Evolutionary conservation across 2,329 filamentous ascomycete species (phyloP), one percentile per base, ranked within the genome.

Genomic region (Claviceps monticola): DNA sequence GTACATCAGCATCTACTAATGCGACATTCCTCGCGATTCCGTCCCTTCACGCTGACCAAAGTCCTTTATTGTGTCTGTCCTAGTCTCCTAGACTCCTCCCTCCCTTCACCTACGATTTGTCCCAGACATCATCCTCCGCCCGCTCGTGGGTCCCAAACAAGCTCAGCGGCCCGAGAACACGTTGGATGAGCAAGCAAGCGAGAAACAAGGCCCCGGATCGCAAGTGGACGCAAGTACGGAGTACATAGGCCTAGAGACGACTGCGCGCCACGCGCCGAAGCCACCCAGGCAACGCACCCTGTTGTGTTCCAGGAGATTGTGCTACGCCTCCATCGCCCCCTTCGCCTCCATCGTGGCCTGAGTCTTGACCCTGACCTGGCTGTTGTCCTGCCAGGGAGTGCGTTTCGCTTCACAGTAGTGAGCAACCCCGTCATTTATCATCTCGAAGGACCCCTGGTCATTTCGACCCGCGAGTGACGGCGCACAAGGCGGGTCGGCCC

Each of bases 121-220:
- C 46, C 39, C 16, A 46, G 42, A 52, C 51, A 50, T 5, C 16
- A 17, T 14, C 42, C 42, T 11, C 29, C 38, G 26, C 23, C 34
- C 41, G 14, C 41, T 37, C 46, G 46, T 52, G 42, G 17, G 36
- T 50, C 26, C 21, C 51, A 53, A 48, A 50, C 48, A 53, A 44
- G 19, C 44, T 47, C 19, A 44, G 23, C 29, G 29, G 29, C 29
- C 21, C 42, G 21, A 43, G 21, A 19, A 41, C 38, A 41, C n/a
- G 38, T 16, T 41, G 38, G 38, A 43, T 36, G 17, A 29, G 19
- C 48, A 19, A 41, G 23, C 37, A 19, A 41, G 23, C 37, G 36
- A 51, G 37, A 43, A 48, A 42, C 44, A 51, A 42, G 42, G 16
- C 23, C 21, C 43, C 44, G 17, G 36, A 23, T 41, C 34, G 42